phyloP scores from a whole-genome alignment of 768 basidiomycete genomes.

The Naganishia vaughanmartiniae region DNA sequence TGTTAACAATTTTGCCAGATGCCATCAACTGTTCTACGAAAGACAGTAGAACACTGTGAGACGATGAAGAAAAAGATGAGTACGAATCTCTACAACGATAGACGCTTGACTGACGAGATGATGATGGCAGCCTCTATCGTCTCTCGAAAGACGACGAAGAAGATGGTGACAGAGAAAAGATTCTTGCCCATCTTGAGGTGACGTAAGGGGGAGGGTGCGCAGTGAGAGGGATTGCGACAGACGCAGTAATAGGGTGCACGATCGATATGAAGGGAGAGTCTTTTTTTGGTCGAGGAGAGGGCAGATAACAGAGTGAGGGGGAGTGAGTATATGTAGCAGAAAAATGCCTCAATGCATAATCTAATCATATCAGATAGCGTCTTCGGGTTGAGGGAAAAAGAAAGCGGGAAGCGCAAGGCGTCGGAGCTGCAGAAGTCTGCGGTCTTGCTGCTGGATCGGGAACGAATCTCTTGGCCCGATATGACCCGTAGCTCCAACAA shows the following conservation, averaged over 20 bases:
- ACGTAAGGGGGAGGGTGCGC: not conserved
- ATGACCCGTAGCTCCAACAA: not conserved
- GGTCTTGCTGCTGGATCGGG: too few species aligned
- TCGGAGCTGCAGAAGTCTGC: too few species aligned
- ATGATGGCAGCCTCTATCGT: constrained; percentile 89
- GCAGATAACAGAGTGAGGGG: not conserved
- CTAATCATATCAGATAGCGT: constrained; percentile 25
- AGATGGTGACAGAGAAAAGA: constrained; percentile 85
- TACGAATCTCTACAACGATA: not conserved
- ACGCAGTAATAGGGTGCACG: not conserved
- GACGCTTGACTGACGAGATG: constrained; percentile 58
- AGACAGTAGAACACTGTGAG: constrained; percentile 66
- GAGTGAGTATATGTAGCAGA: constrained; percentile 5
- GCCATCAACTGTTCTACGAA: constrained; percentile 71
- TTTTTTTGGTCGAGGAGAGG: not conserved
- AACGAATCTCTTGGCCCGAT: not conserved
- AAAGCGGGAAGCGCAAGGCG: not conserved
- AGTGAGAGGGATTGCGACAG: not conserved
- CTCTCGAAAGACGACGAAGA: constrained; percentile 95
- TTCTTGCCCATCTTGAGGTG: constrained; percentile 62
- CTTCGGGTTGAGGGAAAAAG: constrained; percentile 13
- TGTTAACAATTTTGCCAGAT: constrained; percentile 38
- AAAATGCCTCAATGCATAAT: constrained; percentile 15
- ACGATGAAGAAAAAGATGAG: not conserved
- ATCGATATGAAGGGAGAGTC: not conserved